Evolutionary conservation across 192 early-diverging fungal genomes (phyloP).

Genomic region (Linnemannia schmuckeri): DNA sequence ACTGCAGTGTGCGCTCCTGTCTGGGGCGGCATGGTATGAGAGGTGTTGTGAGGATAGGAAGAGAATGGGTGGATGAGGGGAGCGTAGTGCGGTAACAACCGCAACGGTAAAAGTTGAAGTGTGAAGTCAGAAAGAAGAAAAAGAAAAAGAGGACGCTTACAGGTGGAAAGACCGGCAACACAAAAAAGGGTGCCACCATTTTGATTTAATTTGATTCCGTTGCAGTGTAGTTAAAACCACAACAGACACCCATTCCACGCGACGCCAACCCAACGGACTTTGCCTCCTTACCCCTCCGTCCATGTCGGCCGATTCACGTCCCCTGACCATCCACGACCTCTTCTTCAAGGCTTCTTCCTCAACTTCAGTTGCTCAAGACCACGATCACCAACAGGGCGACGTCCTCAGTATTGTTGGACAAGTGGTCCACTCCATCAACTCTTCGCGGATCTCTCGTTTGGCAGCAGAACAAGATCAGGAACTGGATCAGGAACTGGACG

Average conservation of each 20-base stretch:
- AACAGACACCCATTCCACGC: not conserved
- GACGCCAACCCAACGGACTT: not conserved
- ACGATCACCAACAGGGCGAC: not conserved
- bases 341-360: conserved; percentile 17
- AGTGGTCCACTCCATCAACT: not conserved
- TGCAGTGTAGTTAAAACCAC: too few species aligned
- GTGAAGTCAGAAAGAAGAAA: not conserved
- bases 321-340: conserved; percentile 18
- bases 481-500: not conserved
- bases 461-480: not conserved
- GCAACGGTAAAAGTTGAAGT: not conserved
- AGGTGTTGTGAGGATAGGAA: not conserved
- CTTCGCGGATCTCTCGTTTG: not conserved
- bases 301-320: not conserved
- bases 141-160: not conserved
- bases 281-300: not conserved
- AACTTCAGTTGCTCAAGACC: not conserved
- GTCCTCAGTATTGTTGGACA: conserved; percentile 20
- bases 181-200: not conserved
- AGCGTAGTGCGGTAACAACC: not conserved
- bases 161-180: not conserved
- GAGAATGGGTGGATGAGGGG: not conserved
- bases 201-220: not conserved
- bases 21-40: not conserved
- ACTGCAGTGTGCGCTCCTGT: not conserved